Percentiles rank a stretch among this genome's conserved stretches.
phyloP scores from a whole-genome alignment of 2,329 filamentous ascomycete genomes.

The Colletotrichum sp. region DNA sequence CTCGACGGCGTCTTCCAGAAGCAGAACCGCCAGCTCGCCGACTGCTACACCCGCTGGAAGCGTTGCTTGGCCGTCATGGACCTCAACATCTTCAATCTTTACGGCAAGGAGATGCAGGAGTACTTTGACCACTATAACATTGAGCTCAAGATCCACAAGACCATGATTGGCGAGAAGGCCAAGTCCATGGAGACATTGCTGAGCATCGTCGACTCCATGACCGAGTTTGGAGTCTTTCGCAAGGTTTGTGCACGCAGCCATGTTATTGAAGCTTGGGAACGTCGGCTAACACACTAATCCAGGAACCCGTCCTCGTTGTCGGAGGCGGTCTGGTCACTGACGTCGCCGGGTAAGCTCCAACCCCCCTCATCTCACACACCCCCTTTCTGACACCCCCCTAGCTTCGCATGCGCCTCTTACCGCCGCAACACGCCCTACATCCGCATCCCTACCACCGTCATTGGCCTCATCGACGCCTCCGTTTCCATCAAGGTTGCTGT shows the following conservation, averaged over 20 bases:
- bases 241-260: conserved; percentile 45
- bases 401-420: conserved; percentile 75
- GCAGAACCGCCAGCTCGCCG: conserved; percentile 64
- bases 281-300: conserved; percentile 1
- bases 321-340: conserved; percentile 76
- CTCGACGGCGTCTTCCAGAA: conserved; percentile 71
- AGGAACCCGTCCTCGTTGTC: conserved; percentile 70
- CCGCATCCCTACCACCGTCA: conserved; percentile 75
- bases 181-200: conserved; percentile 75
- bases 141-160: conserved; percentile 70
- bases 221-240: conserved; percentile 71
- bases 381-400: conserved; percentile 29
- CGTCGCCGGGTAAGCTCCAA: conserved; percentile 61
- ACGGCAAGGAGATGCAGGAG: conserved; percentile 67
- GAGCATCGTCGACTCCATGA: conserved; percentile 76
- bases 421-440: conserved; percentile 77
- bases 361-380: conserved; percentile 37
- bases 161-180: conserved; percentile 77
- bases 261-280: background rate
- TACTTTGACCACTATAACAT: conserved; percentile 72
- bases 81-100: conserved; percentile 72
- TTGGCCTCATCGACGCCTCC: conserved; percentile 76
- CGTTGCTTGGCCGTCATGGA: conserved; percentile 74
- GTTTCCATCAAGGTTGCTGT: conserved; percentile 82
- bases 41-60: conserved; percentile 69